Evolutionary conservation across 441 rosid species (phyloP).

Genomic region (Dalechampia spathulata): DNA sequence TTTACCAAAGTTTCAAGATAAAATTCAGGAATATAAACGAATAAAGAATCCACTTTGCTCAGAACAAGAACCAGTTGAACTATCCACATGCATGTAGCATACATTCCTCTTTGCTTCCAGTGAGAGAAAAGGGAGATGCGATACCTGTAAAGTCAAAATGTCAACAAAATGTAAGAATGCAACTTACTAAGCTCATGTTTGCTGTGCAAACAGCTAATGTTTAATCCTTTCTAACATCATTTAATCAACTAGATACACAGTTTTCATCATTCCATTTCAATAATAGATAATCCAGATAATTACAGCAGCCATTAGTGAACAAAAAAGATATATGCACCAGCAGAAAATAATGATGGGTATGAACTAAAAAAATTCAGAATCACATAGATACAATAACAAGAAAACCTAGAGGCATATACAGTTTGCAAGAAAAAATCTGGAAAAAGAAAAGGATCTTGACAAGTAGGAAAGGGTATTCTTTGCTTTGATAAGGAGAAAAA

Average conservation of each 20-base stretch:
- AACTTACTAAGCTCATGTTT: constrained; percentile 8
- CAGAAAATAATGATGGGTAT: not conserved
- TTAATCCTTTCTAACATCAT: not conserved
- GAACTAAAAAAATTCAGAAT: not conserved
- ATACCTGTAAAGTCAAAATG: constrained; percentile 48
- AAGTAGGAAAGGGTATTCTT: too few relatives aligned
- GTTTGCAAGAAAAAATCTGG: not conserved
- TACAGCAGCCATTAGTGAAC: too few relatives aligned
- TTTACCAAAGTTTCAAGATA: constrained; percentile 92
- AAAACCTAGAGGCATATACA: not conserved
- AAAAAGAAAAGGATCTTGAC: not conserved
- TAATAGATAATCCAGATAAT: too few relatives aligned
- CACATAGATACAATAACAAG: not conserved
- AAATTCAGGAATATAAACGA: constrained; percentile 81
- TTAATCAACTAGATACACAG: too few relatives aligned
- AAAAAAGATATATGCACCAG: not conserved
- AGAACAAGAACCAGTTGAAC: constrained; percentile 85
- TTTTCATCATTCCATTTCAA: too few relatives aligned
- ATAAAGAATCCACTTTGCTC: constrained; percentile 84
- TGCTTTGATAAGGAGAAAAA: not conserved
- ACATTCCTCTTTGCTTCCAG: constrained; percentile 99
- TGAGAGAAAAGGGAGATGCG: constrained; percentile 72
- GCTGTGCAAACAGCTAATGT: not conserved
- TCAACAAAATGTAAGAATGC: constrained; percentile 16
- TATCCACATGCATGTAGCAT: constrained; percentile 95